Conservation (phyloP, 2,329 filamentous ascomycete species). For the Hirsutella thompsonii region DNA sequence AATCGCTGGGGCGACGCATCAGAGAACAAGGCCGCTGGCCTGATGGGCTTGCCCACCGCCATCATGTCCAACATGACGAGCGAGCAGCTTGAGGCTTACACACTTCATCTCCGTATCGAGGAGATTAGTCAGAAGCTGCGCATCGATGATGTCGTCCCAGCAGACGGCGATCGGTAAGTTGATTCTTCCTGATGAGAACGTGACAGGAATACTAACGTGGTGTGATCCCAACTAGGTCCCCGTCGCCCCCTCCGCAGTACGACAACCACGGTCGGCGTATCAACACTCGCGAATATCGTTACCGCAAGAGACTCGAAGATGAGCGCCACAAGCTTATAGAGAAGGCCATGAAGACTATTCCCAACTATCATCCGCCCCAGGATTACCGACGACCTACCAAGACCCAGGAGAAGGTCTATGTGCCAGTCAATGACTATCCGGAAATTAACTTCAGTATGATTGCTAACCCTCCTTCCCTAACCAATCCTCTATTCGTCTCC, state of each 20-base stretch:
- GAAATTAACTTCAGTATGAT: constrained; percentile 99
- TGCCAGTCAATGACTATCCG: constrained; percentile 99
- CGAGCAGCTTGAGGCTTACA: constrained; percentile 96
- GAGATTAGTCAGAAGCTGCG: constrained; percentile 98
- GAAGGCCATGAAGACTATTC: constrained; percentile 98
- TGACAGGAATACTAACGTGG: not conserved
- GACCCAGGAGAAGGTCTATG: constrained; percentile 99
- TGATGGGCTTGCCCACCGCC: constrained; percentile 94
- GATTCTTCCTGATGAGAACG: not conserved
- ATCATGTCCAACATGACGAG: constrained; percentile 97
- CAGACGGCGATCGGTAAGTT: constrained; percentile 82
- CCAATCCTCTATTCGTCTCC: constrained; percentile 22
- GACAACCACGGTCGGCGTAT: constrained; percentile 99
- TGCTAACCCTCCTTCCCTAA: constrained; percentile 90
- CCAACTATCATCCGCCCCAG: constrained; percentile 97
- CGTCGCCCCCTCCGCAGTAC: constrained; percentile 91
- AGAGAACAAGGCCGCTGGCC: constrained; percentile 95
- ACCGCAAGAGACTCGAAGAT: constrained; percentile 94
- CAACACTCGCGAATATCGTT: constrained; percentile 97
- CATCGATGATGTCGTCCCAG: constrained; percentile 97
- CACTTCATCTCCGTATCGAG: constrained; percentile 90
- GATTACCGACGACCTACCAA: constrained; percentile 98
- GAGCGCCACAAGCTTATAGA: constrained; percentile 98
- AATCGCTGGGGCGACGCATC: constrained; percentile 96
- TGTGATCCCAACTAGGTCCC: constrained; percentile 49